Percentiles rank a stretch among this genome's conserved stretches.
phyloP scores from a whole-genome alignment of 441 rosid genomes.

The Eutrema salsugineum region DNA sequence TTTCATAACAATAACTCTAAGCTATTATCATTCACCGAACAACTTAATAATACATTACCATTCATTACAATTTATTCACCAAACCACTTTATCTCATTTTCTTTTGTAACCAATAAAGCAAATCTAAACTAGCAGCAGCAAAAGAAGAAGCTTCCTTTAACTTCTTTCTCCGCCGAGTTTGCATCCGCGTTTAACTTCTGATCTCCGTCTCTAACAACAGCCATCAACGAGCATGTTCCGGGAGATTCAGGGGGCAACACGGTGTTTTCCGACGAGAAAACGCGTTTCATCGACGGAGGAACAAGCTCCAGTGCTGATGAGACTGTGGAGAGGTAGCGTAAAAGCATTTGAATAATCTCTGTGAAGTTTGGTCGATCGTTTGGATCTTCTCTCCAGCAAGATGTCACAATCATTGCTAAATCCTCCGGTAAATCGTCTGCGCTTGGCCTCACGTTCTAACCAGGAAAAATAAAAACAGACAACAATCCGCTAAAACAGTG shows the following conservation, averaged over 20 bases:
- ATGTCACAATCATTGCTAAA: slow-evolving; percentile 67
- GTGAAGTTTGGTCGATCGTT: slow-evolving; percentile 75
- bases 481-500: neutral
- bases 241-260: slow-evolving; percentile 83
- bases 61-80: neutral
- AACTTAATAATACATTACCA: neutral
- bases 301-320: slow-evolving; percentile 52
- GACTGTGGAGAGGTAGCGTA: slow-evolving; percentile 50
- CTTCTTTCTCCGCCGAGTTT: slow-evolving; percentile 10
- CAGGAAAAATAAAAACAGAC: neutral
- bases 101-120: neutral
- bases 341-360: slow-evolving; percentile 78
- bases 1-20: neutral
- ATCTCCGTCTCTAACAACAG: slow-evolving; percentile 35
- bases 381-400: slow-evolving; percentile 95
- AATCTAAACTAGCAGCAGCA: slow-evolving; percentile 25
- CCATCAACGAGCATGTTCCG: slow-evolving; percentile 80
- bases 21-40: neutral
- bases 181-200: neutral
- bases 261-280: slow-evolving; percentile 47
- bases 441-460: slow-evolving; percentile 83
- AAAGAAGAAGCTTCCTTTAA: slow-evolving; percentile 24
- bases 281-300: slow-evolving; percentile 46
- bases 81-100: neutral
- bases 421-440: slow-evolving; percentile 69